A percentile compares a stretch with the other conserved stretches of the same genome.
phyloP scores from a whole-genome alignment of 768 basidiomycete genomes.

The Tricholoma sp. region DNA sequence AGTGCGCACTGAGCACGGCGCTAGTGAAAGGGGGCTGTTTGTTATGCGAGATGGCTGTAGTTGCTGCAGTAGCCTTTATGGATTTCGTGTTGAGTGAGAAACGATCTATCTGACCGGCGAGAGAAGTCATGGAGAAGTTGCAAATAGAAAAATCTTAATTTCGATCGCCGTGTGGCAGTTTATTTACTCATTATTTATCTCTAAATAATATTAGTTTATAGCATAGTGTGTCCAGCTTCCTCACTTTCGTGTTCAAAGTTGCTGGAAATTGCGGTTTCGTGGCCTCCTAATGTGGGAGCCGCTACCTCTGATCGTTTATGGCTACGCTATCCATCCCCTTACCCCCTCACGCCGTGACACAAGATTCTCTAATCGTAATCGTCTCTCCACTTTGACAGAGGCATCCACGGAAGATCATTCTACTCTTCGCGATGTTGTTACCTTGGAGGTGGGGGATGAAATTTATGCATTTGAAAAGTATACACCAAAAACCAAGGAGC shows the following conservation, averaged over 20 bases:
- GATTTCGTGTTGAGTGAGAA: constrained; percentile 47
- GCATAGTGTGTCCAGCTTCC: background rate
- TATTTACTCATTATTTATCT: background rate
- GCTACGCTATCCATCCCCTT: constrained; percentile 85
- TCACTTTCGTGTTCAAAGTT: background rate
- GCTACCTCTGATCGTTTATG: constrained; percentile 72
- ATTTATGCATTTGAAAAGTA: constrained; percentile 97
- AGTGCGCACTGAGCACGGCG: constrained; percentile 56
- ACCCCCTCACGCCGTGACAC: constrained; percentile 72
- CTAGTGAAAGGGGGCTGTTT: constrained; percentile 46
- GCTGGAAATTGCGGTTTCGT: background rate
- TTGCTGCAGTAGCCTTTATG: constrained; percentile 41
- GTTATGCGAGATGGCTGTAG: constrained; percentile 18
- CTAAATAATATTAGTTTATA: no score
- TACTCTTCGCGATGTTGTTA: constrained; percentile 70
- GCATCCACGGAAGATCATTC: constrained; percentile 59
- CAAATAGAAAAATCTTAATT: no score
- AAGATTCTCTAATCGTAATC: constrained; percentile 50
- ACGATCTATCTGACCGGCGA: constrained; percentile 67
- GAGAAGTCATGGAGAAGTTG: constrained; percentile 42
- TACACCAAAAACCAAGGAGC: constrained; percentile 62
- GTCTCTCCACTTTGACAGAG: constrained; percentile 59
- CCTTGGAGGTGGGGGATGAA: constrained; percentile 93
- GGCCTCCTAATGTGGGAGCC: constrained; percentile 44
- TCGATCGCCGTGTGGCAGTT: no score